Percentiles rank a stretch among this genome's conserved stretches.
Conservation (phyloP, 1,284 basidiomycete species). For the Irpex sp. region DNA sequence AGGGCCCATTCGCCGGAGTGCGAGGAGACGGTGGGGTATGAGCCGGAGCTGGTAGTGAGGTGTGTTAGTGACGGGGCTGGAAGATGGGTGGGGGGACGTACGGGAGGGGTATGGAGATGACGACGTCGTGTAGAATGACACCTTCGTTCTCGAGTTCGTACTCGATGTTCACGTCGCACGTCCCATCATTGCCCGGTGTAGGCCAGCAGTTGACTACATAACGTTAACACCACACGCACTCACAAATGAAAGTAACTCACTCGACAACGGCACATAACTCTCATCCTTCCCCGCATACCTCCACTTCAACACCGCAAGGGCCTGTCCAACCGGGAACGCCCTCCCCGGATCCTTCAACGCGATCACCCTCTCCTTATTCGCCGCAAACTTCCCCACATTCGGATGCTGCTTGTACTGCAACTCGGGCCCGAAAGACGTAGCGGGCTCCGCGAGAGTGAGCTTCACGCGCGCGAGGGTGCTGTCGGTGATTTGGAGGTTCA, state of each 20-base stretch:
- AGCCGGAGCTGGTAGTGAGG: slow-evolving; percentile 53
- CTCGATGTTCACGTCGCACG: slow-evolving; percentile 92
- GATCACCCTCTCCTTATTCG: slow-evolving; percentile 68
- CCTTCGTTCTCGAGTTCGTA: slow-evolving; percentile 92
- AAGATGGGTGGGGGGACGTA: slow-evolving; percentile 37
- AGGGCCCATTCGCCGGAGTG: slow-evolving; percentile 80
- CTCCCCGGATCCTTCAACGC: slow-evolving; percentile 82
- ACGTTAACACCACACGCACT: slow-evolving; percentile 6
- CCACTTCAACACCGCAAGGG: slow-evolving; percentile 91
- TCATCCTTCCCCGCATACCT: slow-evolving; percentile 90
- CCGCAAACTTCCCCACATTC: slow-evolving; percentile 85
- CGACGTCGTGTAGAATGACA: slow-evolving; percentile 78
- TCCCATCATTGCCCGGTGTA: slow-evolving; percentile 84
- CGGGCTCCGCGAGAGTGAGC: slow-evolving; percentile 60
- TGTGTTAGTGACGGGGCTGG: slow-evolving; percentile 1
- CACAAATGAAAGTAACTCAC: slow-evolving; percentile 44
- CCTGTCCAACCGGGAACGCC: slow-evolving; percentile 87
- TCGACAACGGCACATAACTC: slow-evolving; percentile 84
- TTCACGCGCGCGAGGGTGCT: slow-evolving; percentile 74
- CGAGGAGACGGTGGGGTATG: slow-evolving; percentile 82
- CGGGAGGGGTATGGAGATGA: slow-evolving; percentile 92
- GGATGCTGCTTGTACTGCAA: slow-evolving; percentile 98
- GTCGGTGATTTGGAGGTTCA: slow-evolving; percentile 89
- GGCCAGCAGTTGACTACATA: slow-evolving; percentile 92
- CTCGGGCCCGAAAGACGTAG: slow-evolving; percentile 64